Evolutionary conservation across 106 monocot species (phyloP), one percentile per base, ranked within the genome.

Genomic region (Gastrodia elata): DNA sequence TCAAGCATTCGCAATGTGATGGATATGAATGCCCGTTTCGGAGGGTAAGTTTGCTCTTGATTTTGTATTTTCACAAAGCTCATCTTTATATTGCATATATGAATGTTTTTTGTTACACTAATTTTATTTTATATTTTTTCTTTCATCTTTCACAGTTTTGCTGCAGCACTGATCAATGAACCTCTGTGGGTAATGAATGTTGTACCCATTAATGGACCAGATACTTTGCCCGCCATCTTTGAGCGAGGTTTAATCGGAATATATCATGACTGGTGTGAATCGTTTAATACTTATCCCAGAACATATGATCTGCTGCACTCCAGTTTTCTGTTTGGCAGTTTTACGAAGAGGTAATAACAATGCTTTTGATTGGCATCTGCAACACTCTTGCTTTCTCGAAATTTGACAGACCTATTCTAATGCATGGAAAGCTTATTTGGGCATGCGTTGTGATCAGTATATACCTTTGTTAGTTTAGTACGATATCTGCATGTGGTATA

Each of bases 201-300:
- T 18, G 84, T 97, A 56, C 96, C 89, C n/a, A 52, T 86, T 39
- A 64, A 76, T 61, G 74, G 74, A 55, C 79, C 68, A 22, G 90
- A 93, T 80, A 90, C 93, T 55, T 73, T 91, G 68, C 68, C 81
- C 4, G 59, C 79, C 68, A 86, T 93, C 56, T 88, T 88, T 44
- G 79, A 84, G 36, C 84, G 93, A 80, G 97, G 90, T 24, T 46
- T 98, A 48, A 87, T 93, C 65, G 93, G 97, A 37, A 68, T 84
- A 58, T 98, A 98, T 75, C 90, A 98, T 65, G 93, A 98, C 71
- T 98, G 90, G 90, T 98, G 97, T 77, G 93, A 98, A 80, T 55
- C 97, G 30, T 98, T 93, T 75, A 93, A 85, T 71, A 93, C 90
- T 20, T 98, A 98, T 78, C 93, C 93, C 55, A 93, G 93, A 15